Evolutionary conservation across 768 basidiomycete genomes (phyloP), one percentile per base, ranked within the genome.

Genomic region (Pleurotus cornucopiae): DNA sequence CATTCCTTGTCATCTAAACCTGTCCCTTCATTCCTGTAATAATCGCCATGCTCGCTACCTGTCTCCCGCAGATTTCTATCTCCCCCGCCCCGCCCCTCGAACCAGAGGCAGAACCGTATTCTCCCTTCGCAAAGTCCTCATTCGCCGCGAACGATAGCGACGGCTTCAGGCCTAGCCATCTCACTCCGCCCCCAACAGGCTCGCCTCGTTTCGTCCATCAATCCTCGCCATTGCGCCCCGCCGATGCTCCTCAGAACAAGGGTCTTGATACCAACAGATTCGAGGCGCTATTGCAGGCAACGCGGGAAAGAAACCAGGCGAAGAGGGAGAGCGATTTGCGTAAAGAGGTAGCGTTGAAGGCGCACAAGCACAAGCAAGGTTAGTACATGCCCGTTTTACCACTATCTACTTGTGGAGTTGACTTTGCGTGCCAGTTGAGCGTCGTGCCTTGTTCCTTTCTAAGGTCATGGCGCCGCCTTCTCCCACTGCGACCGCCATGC

Each of bases 311-410:
- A 62, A 82, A 80, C 63, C 68, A 73, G 14, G 64, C 66, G 21
- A 85, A 78, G 68, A 79, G 71, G 67, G 69, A 69, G 23, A 73
- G 73, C 18, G 81, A 88, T 70, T 77, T 91, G 49, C 83, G 86
- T 61, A 89, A 84, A 70, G 86, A 91, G 70, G 82, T 89, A 49
- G 85, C 86, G 9, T 69, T 87, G 56, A 89, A 85, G 69, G 79
- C 78, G 49, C 88, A 90, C 70, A 82, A 77, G 72, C 81, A 77
- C 65, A 89, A 86, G 73, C 86, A 89, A 70, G 73, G 91, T 91
- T 67, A 62, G 80, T 76, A 23, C 6, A 14, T 49, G 48, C 52
- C 11, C 26, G 60, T 26, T 13, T 18, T 23, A 30, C 14, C 21
- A 21, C 14, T 45, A 3, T 21, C 13, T 14, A 18, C 9, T 2